Base-by-base conservation (phyloP, 306 rosid species). In the Gastrolobium bilobum region DNA sequence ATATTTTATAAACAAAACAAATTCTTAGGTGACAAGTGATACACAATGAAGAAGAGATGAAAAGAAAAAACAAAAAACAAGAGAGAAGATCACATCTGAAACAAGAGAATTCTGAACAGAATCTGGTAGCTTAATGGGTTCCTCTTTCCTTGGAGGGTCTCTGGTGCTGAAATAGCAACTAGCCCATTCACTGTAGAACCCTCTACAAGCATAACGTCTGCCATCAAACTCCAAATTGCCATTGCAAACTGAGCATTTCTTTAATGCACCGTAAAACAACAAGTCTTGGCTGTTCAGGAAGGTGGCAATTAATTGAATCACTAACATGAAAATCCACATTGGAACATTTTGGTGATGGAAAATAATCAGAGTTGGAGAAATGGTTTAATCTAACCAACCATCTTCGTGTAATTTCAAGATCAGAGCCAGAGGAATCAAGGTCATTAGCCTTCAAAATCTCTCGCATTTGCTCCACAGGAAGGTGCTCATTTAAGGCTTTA, bases 111-210 rank as follows among this genome's bases (percentile, higher is more conserved):
- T 82, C 60, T 83, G 91, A 68, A 91, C 85, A 65, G 89, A 89
- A 72, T 91, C 94, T 30, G 99, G 89, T 59, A 91, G 52, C 57
- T 87, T 86, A 30, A 52, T 79, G 0, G 90, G 51, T 66, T 86
- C 94, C 59, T 81, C 67, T 83, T 84, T 94, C 84, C 99, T 89
- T 5, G 90, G 89, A 15, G 98, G 99, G 71, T 88, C 86, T 48
- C 79, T 92, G 1, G 97, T 88, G 67, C 70, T 86, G 85, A 86
- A 88, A 63, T 89, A 88, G 79, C 97, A 94, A 38, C 92, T 79
- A 53, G 93, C 82, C 99, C 97, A 92, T 81, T 91, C 95, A 66
- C 95, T 89, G 13, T 87, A 85, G 68, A 87, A 89, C 6, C 97
- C 92, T 59, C 78, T 86, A 57, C 97, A 94, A 3, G 79, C 77